Evolutionary conservation across 208 protist species (phyloP).

Genomic region (Acanthamoeba healyi): DNA sequence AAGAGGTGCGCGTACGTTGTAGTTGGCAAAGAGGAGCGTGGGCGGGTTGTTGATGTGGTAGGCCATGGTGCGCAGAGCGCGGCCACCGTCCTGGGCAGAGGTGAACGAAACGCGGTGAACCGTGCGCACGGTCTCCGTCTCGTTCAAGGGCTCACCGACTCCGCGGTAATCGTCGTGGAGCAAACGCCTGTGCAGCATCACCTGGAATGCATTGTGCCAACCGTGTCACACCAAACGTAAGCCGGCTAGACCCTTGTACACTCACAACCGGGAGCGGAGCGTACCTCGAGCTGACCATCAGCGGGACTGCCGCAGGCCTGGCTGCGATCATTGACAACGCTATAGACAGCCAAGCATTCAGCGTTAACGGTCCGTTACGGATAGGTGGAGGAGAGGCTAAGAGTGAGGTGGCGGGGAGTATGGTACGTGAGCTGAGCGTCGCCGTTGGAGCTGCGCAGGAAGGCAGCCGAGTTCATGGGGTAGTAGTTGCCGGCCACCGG

Average conservation of each 20-base stretch:
- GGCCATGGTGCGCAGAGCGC: background rate
- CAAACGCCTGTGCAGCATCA: conserved; percentile 51
- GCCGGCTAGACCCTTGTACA: too few relatives aligned
- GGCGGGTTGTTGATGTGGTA: conserved; percentile 44
- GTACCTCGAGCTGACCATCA: conserved; percentile 16
- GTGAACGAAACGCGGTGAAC: conserved; percentile 13
- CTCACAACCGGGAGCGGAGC: background rate
- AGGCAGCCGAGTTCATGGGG: conserved; percentile 54
- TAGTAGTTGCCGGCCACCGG: conserved; percentile 58
- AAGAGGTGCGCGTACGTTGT: background rate
- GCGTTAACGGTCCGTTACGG: too few relatives aligned
- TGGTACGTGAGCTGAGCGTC: conserved; percentile 6
- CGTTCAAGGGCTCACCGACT: conserved; percentile 35
- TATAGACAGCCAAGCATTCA: too few relatives aligned
- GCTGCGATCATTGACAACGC: conserved; percentile 29
- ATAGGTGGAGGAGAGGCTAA: background rate
- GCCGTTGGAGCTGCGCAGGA: background rate
- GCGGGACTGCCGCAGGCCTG: background rate
- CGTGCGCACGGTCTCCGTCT: conserved; percentile 40
- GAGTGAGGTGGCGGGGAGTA: background rate
- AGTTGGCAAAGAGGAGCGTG: background rate
- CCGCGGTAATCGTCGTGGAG: conserved; percentile 51
- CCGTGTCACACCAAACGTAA: background rate
- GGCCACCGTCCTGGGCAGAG: background rate
- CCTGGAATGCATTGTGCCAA: background rate